Percentiles rank a stretch among this genome's conserved stretches.
phyloP scores from a whole-genome alignment of 177 flowering plant genomes.

The Vitis hybrid region DNA sequence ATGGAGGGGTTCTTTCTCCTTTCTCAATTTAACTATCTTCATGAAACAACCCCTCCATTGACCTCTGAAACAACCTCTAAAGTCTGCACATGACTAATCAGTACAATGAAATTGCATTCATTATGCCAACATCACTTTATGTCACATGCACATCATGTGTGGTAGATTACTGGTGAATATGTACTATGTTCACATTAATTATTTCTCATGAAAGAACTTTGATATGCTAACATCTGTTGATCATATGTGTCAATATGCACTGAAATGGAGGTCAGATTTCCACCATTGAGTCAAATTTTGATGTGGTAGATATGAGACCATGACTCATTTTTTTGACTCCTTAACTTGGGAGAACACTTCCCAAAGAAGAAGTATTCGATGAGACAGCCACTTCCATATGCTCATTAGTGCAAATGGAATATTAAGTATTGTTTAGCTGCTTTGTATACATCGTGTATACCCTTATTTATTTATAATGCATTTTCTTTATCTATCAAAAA shows the following conservation, averaged over 20 bases:
- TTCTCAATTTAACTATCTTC: no score
- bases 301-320: neutral
- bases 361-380: neutral
- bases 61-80: no score
- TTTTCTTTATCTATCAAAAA: no score
- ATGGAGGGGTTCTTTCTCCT: no score
- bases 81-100: no score
- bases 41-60: no score
- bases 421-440: no score
- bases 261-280: neutral
- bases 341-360: neutral
- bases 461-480: no score
- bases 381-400: neutral
- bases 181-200: neutral
- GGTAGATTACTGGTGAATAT: neutral
- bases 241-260: neutral
- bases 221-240: neutral
- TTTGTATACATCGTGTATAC: no score
- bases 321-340: neutral
- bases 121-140: neutral
- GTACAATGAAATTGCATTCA: no score
- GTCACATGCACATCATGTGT: neutral
- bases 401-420: no score
- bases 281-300: neutral
- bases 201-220: neutral